phyloP scores from a whole-genome alignment of 1,139 yeast species.

The Geotrichum europaeum region DNA sequence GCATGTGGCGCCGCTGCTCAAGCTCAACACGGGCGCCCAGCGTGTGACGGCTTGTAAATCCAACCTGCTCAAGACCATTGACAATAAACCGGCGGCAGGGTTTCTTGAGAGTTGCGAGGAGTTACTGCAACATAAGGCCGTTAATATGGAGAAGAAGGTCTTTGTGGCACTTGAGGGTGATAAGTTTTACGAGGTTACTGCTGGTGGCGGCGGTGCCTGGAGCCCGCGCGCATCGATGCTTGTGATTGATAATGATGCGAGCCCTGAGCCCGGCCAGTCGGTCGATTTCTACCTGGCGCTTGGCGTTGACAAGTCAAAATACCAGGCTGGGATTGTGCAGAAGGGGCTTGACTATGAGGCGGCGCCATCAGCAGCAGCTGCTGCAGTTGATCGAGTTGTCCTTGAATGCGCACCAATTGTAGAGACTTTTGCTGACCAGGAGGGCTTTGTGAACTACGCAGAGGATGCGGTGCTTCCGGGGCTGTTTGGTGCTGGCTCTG shows the following conservation, averaged over 20 bases:
- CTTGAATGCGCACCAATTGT: constrained; percentile 26
- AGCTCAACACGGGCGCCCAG: constrained; percentile 27
- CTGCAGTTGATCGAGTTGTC: constrained; percentile 11
- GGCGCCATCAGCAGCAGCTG: background rate
- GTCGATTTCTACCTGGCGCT: constrained; percentile 41
- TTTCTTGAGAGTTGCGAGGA: constrained; percentile 43
- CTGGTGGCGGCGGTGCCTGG: constrained; percentile 62
- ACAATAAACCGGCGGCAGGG: constrained; percentile 47
- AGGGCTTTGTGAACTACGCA: constrained; percentile 16
- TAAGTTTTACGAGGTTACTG: constrained; percentile 42
- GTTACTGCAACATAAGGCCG: constrained; percentile 40
- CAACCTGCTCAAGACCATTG: constrained; percentile 47
- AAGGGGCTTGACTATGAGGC: background rate
- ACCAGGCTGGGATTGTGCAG: background rate
- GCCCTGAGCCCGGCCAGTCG: constrained; percentile 41
- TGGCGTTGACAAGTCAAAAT: background rate
- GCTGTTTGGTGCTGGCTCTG: constrained; percentile 33
- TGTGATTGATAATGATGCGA: constrained; percentile 54
- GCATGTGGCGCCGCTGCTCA: constrained; percentile 24
- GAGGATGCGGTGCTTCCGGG: constrained; percentile 19
- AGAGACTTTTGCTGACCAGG: constrained; percentile 19
- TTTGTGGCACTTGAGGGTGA: constrained; percentile 30
- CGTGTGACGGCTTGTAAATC: constrained; percentile 44
- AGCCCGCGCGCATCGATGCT: constrained; percentile 55
- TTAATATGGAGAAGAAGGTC: constrained; percentile 30